Evolutionary conservation across 306 rosid species (phyloP).

Genomic region (Rosa chinensis): DNA sequence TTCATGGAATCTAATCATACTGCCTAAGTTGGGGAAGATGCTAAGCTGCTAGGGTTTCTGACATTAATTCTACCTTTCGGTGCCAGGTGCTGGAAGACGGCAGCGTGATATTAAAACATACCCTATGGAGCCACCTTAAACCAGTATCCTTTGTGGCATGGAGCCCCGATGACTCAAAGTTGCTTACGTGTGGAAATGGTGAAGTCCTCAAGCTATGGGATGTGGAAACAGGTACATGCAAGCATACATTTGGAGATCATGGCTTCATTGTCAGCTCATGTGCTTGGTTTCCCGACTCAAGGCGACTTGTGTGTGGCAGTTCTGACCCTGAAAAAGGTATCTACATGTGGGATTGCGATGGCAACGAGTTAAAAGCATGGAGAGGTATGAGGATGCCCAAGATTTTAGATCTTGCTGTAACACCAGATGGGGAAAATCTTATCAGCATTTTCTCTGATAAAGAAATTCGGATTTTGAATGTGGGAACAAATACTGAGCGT

Average conservation of each 20-base stretch:
- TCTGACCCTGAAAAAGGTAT: constrained; percentile 80
- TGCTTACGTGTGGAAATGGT: constrained; percentile 85
- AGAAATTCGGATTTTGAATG: constrained; percentile 63
- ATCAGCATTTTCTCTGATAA: constrained; percentile 76
- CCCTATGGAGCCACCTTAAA: constrained; percentile 60
- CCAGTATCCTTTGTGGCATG: constrained; percentile 91
- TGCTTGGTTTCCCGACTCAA: constrained; percentile 95
- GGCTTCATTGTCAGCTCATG: constrained; percentile 91
- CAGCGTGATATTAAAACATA: constrained; percentile 52
- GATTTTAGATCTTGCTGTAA: constrained; percentile 77
- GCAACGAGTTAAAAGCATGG: constrained; percentile 82
- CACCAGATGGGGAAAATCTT: constrained; percentile 79
- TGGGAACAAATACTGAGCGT: constrained; percentile 61
- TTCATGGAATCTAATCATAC: background rate
- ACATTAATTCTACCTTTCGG: constrained; percentile 16
- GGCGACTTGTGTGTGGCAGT: constrained; percentile 84
- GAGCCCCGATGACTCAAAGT: constrained; percentile 91
- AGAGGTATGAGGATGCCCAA: constrained; percentile 85
- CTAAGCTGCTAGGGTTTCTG: constrained; percentile 19
- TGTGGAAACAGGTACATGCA: constrained; percentile 85
- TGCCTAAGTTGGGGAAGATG: background rate
- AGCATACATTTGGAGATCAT: constrained; percentile 75
- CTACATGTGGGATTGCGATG: constrained; percentile 84
- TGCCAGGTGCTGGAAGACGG: constrained; percentile 77
- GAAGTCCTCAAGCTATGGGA: constrained; percentile 96